Evolutionary conservation across 768 basidiomycete species (phyloP).

Genomic region (Lactifluus pinguis): DNA sequence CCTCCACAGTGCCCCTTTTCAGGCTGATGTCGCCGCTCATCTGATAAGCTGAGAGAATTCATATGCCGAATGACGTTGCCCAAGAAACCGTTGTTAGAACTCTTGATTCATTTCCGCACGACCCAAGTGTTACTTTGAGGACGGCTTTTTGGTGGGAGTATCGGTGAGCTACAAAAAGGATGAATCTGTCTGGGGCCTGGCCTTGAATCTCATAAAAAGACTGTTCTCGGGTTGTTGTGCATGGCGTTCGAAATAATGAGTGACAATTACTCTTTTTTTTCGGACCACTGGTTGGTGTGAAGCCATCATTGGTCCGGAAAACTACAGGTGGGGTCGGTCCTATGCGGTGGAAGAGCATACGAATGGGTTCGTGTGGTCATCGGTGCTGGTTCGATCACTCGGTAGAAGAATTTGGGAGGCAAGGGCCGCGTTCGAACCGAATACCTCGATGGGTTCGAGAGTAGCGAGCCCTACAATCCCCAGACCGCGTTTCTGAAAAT

Average conservation of each 20-base stretch:
- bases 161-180: slow-evolving; percentile 48
- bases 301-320: slow-evolving; percentile 21
- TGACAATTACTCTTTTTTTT: too few species aligned
- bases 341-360: not conserved
- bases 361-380: slow-evolving; percentile 12
- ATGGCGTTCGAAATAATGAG: not conserved
- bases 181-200: slow-evolving; percentile 40
- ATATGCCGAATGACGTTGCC: slow-evolving; percentile 37
- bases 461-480: slow-evolving; percentile 71
- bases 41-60: slow-evolving; percentile 18
- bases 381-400: slow-evolving; percentile 27
- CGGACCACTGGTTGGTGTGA: too few species aligned
- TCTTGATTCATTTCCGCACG: slow-evolving; percentile 70
- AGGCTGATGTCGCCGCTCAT: slow-evolving; percentile 17
- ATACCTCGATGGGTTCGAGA: slow-evolving; percentile 73
- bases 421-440: slow-evolving; percentile 32
- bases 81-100: slow-evolving; percentile 35
- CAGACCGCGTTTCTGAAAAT: slow-evolving; percentile 59
- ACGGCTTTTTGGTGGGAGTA: slow-evolving; percentile 30
- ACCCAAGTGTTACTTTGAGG: slow-evolving; percentile 64
- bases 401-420: slow-evolving; percentile 10
- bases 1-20: slow-evolving; percentile 39
- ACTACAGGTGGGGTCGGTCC: slow-evolving; percentile 20
- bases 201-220: too few species aligned
- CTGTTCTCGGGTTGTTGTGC: slow-evolving; percentile 1